Percentiles rank a stretch among this genome's conserved stretches.
Evolutionary conservation across 73 alveolate species (phyloP).

Genomic region (Paraurostyla sp.): DNA sequence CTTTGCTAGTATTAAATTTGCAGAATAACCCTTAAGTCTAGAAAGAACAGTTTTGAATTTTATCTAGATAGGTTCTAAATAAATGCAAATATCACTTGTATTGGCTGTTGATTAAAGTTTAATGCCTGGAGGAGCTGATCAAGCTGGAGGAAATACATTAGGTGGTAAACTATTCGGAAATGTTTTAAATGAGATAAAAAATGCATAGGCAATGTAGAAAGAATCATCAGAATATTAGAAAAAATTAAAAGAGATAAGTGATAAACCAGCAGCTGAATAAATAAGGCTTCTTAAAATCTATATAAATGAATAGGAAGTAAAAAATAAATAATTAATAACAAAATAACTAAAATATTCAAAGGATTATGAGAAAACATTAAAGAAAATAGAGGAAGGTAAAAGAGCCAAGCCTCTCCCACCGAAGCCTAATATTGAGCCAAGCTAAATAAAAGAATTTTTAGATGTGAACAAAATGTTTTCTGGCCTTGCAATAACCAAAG

Average conservation of each 20-base stretch:
- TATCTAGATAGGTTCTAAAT: conserved; percentile 6
- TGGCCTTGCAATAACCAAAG: not conserved
- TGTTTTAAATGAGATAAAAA: not conserved
- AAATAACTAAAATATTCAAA: not conserved
- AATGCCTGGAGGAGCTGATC: not conserved
- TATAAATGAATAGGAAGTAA: conserved; percentile 11
- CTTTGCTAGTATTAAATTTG: not conserved
- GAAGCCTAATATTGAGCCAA: conserved; percentile 31
- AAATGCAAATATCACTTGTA: not conserved
- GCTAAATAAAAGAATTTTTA: not conserved
- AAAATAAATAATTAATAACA: conserved; percentile 21
- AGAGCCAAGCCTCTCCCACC: conserved; percentile 31
- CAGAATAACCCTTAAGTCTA: conserved; percentile 1
- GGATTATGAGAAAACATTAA: conserved; percentile 24
- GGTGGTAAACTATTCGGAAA: not conserved
- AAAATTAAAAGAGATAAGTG: not conserved
- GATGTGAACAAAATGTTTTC: conserved; percentile 54
- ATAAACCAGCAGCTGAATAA: conserved; percentile 14
- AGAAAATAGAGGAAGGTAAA: conserved; percentile 41
- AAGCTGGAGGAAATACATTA: not conserved
- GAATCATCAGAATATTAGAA: conserved; percentile 16
- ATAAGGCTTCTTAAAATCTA: not conserved
- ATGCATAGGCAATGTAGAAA: not conserved
- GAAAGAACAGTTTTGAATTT: not conserved
- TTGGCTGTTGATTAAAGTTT: not conserved